Base-by-base conservation (phyloP, 2,329 filamentous ascomycete species). In the Trichoderma asperellum region DNA sequence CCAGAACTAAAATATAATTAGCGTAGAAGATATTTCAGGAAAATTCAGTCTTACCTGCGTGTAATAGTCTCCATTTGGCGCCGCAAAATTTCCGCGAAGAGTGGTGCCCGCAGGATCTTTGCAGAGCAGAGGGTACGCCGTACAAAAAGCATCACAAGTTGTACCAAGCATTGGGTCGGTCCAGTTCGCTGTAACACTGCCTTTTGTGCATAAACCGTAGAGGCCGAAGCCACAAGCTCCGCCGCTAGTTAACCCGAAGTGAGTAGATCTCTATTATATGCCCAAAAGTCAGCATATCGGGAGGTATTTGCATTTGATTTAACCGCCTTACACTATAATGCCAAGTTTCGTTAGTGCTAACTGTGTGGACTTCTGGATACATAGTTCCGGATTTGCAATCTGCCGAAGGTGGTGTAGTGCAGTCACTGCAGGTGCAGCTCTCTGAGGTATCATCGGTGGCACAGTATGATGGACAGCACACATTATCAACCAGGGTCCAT, bases 81-180 rank as follows among this genome's bases (percentile, higher is more conserved):
- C 63, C 43, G 63, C 63, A 49, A 66, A 66, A 21, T 66, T 66
- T n/a, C 63, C 63, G 16, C 63, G 63, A 16, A 66, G 63, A 34
- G 63, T 66, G 5, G 63, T 66, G 40, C 52, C 52, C 1, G 37
- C 27, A 43, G 63, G 63, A 49, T 66, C 63, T 66, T 66, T 47
- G 63, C 63, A 66, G 35, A 66, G 63, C 11, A 66, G 27, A 14
- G 63, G 63, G 11, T 66, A 66, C 1, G 63, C 63, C 6, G 63
- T 66, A 47, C 63, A 66, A 24, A 66, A 66, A 5, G 63, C 63
- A 58, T 66, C 37, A n/a, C 63, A 66, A 2, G 53, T 66, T 16
- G 52, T 47, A 16, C 63, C 63, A 18, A 66, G 55, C 53, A 66
- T 57, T 12, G 63, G 63, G 6, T 66, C 63, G 6, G 63, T 66